phyloP scores from a whole-genome alignment of 148 eudicot species.

The Amaranthus hypochondriacus region DNA sequence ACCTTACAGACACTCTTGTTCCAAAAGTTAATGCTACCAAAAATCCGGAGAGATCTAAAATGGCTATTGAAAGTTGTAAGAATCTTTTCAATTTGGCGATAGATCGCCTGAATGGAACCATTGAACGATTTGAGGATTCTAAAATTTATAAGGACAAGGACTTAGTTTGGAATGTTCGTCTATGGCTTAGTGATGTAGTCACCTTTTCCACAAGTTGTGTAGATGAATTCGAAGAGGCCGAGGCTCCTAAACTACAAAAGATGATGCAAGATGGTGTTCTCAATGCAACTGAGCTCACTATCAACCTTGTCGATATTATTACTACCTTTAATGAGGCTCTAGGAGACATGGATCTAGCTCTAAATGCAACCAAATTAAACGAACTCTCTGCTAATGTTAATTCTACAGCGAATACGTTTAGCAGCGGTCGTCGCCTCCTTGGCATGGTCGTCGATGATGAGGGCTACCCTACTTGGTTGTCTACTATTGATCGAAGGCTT shows the following conservation, averaged over 20 bases:
- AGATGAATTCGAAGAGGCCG: slow-evolving; percentile 39
- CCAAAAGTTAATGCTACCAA: slow-evolving; percentile 26
- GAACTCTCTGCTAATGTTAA: background rate
- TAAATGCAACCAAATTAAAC: slow-evolving; percentile 23
- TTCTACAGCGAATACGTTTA: background rate
- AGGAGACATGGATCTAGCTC: slow-evolving; percentile 13
- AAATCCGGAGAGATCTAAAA: slow-evolving; percentile 24
- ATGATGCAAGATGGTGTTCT: slow-evolving; percentile 28
- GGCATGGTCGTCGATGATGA: slow-evolving; percentile 24
- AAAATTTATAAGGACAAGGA: slow-evolving; percentile 26
- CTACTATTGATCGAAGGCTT: slow-evolving; percentile 33
- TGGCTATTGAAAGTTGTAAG: slow-evolving; percentile 41
- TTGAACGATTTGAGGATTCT: slow-evolving; percentile 28
- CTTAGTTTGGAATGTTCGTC: slow-evolving; percentile 31
- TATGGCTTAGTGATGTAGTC: slow-evolving; percentile 51
- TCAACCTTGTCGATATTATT: slow-evolving; percentile 46
- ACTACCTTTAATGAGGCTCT: slow-evolving; percentile 26
- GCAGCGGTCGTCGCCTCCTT: slow-evolving; percentile 31
- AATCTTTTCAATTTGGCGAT: slow-evolving; percentile 29
- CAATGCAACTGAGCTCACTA: slow-evolving; percentile 44
- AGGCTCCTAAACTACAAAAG: slow-evolving; percentile 30
- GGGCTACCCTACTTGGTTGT: slow-evolving; percentile 52
- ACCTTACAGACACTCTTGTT: slow-evolving; percentile 21
- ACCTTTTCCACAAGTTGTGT: slow-evolving; percentile 42
- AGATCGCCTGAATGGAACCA: slow-evolving; percentile 36